Percentiles rank a stretch among this genome's conserved stretches.
Conservation (phyloP, 2,329 filamentous ascomycete genomes). For the Apiospora saccharicola region DNA sequence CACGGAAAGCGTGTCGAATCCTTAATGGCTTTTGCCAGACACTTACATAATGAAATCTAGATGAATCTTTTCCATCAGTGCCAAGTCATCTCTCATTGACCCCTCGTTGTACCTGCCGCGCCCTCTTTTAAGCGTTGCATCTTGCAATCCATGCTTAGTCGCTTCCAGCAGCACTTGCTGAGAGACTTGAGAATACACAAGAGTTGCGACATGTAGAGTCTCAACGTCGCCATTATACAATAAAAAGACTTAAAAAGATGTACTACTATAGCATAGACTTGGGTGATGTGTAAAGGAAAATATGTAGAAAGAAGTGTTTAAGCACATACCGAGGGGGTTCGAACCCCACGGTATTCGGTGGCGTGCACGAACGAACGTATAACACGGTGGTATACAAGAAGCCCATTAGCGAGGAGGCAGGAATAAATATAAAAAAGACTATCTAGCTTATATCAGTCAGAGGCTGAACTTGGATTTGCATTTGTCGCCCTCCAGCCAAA, state of each 20-base stretch:
- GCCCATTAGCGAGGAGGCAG: not conserved
- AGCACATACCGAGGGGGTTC: not conserved
- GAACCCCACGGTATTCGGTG: not conserved
- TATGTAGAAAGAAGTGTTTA: not conserved
- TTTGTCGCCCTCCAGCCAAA: not conserved
- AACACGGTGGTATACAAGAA: not conserved
- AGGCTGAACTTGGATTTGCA: not conserved
- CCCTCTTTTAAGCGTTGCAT: not conserved
- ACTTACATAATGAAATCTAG: not conserved
- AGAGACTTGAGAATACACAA: not conserved
- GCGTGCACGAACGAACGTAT: not conserved
- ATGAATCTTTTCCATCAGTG: not conserved
- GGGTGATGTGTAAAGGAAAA: too few species aligned
- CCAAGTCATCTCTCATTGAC: not conserved
- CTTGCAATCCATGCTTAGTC: not conserved
- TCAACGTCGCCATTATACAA: not conserved
- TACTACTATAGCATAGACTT: not conserved
- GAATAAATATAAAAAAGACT: not conserved
- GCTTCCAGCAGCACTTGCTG: not conserved
- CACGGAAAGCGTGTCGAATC: not conserved
- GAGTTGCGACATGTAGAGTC: not conserved
- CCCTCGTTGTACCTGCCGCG: not conserved
- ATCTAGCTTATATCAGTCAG: not conserved
- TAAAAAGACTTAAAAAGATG: not conserved
- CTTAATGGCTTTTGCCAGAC: not conserved